Conservation (phyloP, 768 basidiomycete genomes). For the Trametes punicea region DNA sequence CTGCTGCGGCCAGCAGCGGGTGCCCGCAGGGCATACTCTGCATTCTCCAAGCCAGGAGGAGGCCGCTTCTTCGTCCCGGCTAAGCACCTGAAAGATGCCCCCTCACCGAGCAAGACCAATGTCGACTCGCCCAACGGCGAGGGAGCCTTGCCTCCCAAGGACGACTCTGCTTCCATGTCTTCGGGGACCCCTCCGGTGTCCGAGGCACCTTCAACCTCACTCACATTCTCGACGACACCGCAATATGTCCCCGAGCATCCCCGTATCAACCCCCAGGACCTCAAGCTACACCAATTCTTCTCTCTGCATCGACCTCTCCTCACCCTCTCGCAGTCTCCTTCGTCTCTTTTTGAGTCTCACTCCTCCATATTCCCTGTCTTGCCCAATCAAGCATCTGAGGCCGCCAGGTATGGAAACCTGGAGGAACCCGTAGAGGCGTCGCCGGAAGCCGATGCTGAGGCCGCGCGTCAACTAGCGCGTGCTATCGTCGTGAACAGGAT, state of each 20-base stretch:
- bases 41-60: slow-evolving; percentile 78
- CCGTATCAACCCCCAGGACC: slow-evolving; percentile 58
- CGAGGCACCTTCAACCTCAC: slow-evolving; percentile 9
- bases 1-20: slow-evolving; percentile 46
- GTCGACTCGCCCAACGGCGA: slow-evolving; percentile 38
- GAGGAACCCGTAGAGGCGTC: slow-evolving; percentile 49
- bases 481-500: slow-evolving; percentile 67
- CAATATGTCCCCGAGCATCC: slow-evolving; percentile 43
- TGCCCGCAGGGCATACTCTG: slow-evolving; percentile 62
- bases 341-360: slow-evolving; percentile 47
- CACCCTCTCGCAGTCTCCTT: slow-evolving; percentile 58
- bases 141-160: slow-evolving; percentile 16
- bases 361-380: slow-evolving; percentile 15
- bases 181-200: background rate
- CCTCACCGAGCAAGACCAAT: slow-evolving; percentile 35
- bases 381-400: slow-evolving; percentile 12
- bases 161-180: slow-evolving; percentile 13
- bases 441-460: slow-evolving; percentile 73
- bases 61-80: slow-evolving; percentile 71
- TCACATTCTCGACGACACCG: slow-evolving; percentile 8
- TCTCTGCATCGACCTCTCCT: slow-evolving; percentile 77
- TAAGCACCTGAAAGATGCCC: slow-evolving; percentile 54
- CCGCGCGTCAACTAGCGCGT: slow-evolving; percentile 75
- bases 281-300: slow-evolving; percentile 84
- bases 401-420: slow-evolving; percentile 26